Conservation (phyloP, 2,329 filamentous ascomycete species). For the Tolypocladium sp. region DNA sequence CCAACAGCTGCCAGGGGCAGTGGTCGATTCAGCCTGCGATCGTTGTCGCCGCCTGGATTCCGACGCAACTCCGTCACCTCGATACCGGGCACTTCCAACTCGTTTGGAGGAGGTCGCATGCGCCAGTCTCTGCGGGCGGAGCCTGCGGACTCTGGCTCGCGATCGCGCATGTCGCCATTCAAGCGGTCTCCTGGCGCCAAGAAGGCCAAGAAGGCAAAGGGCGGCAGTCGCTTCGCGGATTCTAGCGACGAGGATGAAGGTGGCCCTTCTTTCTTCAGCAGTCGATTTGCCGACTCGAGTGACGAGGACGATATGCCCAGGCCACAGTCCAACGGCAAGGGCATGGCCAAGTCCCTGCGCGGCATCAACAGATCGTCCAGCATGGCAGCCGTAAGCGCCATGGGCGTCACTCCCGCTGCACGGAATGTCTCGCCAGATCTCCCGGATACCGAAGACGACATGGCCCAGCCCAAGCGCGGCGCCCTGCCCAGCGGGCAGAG, state of each 20-base stretch:
- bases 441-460: conserved; percentile 49
- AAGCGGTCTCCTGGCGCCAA: conserved; percentile 22
- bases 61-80: conserved; percentile 31
- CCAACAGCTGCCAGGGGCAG: conserved; percentile 25
- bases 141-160: conserved; percentile 22
- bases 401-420: conserved; percentile 28
- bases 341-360: conserved; percentile 25
- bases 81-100: conserved; percentile 21
- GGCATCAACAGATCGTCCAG: conserved; percentile 13
- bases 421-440: conserved; percentile 46
- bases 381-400: conserved; percentile 22
- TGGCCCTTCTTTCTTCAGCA: conserved; percentile 30
- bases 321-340: conserved; percentile 15
- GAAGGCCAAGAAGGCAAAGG: conserved; percentile 29
- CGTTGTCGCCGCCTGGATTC: conserved; percentile 55
- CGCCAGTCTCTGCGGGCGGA: conserved; percentile 35
- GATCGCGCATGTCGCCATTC: conserved; percentile 33
- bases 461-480: conserved; percentile 10
- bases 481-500: conserved; percentile 6
- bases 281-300: conserved; percentile 44
- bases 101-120: conserved; percentile 23
- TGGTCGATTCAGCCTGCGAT: conserved; percentile 62
- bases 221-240: conserved; percentile 47
- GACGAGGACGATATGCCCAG: conserved; percentile 9
- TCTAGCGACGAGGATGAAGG: conserved; percentile 51